Base-by-base conservation (phyloP, 2,329 filamentous ascomycete genomes). In the Stachybotrys chartarum region DNA sequence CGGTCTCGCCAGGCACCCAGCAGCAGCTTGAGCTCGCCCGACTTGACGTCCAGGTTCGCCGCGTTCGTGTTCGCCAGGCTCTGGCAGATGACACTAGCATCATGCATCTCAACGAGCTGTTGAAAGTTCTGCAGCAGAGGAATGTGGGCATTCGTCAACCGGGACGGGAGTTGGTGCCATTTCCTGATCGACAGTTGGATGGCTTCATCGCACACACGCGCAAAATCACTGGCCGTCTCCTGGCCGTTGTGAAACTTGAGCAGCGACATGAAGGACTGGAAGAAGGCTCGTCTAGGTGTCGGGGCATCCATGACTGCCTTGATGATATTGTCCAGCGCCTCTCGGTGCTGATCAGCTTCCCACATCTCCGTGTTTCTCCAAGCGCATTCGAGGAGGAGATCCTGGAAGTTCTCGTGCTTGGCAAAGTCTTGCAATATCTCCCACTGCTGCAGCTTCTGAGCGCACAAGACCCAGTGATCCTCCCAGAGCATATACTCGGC, bases 401-500 rank as follows among this genome's bases (percentile, higher is more conserved):
- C 94, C 67, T 97, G 96, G 73, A 97, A 88, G 67, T 99, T 99
- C 69, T 99, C 95, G 65, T 99, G 94, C 72, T 99, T 99, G 5
- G 94, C 92, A 66, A 97, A 97, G 64, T 99, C 95, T 59, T 91
- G 91, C 39, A 99, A 73, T 55, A 99, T 93, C 64, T 99, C 94
- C 94, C 94, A 99, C 68, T 99, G 95, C 70, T 99, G 95, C 50
- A 99, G 79, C 74, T 99, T 99, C 73, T 97, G 91, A 0, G 93
- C 94, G 70, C 94, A 99, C 52, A 97, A 81, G 47, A 99, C 87
- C 94, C 94, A 99, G 64, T 99, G 95, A 67, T 99, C 94, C 72
- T 99, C 94, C 94, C 94, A 99, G 1, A 99, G 82, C 83, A 96
- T 97, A 72, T 99, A 99, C 72, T 99, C 94, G 35, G 87, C 91